Base-by-base conservation (phyloP, 2,329 filamentous ascomycete genomes). In the Keithomyces neogunnii region DNA sequence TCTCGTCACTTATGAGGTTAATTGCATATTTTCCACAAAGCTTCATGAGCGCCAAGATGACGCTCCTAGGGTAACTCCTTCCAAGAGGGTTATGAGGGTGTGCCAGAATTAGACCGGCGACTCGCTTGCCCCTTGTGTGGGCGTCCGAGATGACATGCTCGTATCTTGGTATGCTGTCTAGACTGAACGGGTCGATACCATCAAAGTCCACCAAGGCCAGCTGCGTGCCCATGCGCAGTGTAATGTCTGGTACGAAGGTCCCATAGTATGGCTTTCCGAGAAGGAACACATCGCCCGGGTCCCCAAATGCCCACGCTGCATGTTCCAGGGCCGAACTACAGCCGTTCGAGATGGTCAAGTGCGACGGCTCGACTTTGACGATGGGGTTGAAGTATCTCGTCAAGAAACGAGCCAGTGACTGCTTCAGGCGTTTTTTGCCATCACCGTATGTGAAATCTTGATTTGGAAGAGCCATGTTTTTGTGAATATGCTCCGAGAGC, bases 61-160 rank as follows among this genome's bases (percentile, higher is more conserved):
- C 64, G 3, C 62, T 58, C 3, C 65, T 66, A 3, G 73, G 53
- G 55, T 76, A 76, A 60, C 73, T 76, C 5, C 71, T 64, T 0
- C 76, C 76, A 1, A 79, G 65, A 0, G 76, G 76, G 51, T 79
- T 78, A 49, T 78, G 74, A 2, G 75, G 73, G 48, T 77, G 68
- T 48, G 73, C 74, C 3, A 80, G 64, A 53, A 81, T 69, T n/a
- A 81, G 53, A 0, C 66, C 75, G 13, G 66, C 65, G n/a, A 78
- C 67, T 30, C 60, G 66, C 13, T 66, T 62, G 0, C 75, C 75
- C 3, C 59, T 57, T 2, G 62, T 56, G 39, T 70, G 67, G 3
- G 67, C 60, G 19, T 71, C 55, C 3, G 75, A 53, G n/a, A 71
- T 55, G 1, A 68, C 69, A 6, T 66, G 56, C 55, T 78, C 75